These are phyloP conservation scores for Agroathelia rolfsii DNA, from an alignment of 1,284 basidiomycete species.

Conservation along the genomic window DNA sequence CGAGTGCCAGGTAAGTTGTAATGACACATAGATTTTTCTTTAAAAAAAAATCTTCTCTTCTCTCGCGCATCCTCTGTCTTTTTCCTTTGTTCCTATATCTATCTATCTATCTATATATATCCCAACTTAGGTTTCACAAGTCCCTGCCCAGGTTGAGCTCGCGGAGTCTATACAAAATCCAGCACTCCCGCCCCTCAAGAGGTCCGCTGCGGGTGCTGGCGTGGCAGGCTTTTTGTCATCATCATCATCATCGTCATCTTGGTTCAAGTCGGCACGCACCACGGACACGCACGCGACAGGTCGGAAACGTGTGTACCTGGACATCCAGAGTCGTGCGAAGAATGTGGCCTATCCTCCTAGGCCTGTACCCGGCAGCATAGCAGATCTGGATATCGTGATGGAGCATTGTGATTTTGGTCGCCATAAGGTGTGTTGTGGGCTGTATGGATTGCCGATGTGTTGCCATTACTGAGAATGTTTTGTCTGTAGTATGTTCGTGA, in stretches of 20 bases:
- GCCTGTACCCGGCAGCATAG: constrained; percentile 70
- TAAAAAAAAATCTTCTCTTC: constrained; percentile 5
- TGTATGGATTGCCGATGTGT: constrained; percentile 2
- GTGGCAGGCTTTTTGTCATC: no score
- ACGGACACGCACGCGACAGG: constrained; percentile 56
- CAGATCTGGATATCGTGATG: constrained; percentile 83
- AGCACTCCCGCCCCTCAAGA: constrained; percentile 37
- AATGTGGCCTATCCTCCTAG: constrained; percentile 72
- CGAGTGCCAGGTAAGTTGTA: constrained; percentile 38
- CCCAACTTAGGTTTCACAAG: constrained; percentile 20
- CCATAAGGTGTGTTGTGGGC: constrained; percentile 48
- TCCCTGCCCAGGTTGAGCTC: constrained; percentile 46
- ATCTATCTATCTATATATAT: no score
- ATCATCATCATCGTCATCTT: neutral
- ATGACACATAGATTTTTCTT: neutral
- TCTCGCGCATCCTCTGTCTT: constrained; percentile 4
- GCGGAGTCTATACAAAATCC: constrained; percentile 41
- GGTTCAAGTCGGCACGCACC: constrained; percentile 11
- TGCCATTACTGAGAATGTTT: constrained; percentile 11
- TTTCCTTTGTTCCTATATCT: constrained; percentile 4
- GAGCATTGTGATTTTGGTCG: constrained; percentile 82
- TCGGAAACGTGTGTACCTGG: constrained; percentile 66
- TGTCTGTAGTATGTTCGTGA: constrained; percentile 69
- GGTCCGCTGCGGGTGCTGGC: no score
- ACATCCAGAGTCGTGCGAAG: constrained; percentile 47